Evolutionary conservation across 75 land plant genomes (phyloP), one percentile per base, ranked within the genome.

Genomic region (Pinus taeda): DNA sequence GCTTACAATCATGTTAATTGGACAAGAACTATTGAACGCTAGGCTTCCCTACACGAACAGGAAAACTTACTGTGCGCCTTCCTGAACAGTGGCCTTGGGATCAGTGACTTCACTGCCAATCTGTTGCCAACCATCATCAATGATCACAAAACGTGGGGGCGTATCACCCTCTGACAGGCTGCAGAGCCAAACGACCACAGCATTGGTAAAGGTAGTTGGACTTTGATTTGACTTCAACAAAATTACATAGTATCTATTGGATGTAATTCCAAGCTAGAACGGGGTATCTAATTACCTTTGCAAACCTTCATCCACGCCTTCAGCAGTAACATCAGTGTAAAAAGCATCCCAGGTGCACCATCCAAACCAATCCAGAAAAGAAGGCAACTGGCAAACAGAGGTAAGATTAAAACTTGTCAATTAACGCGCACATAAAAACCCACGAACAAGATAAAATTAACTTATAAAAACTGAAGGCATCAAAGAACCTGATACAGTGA

Each of bases 341-440:
- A 97, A 97, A 24, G 99, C 99, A 89, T 97, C 96, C 99, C 95
- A 97, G 14, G 99, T 97, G 85, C 99, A 97, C 99, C 99, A 97
- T 17, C 99, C 99, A 80, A 97, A 97, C 95, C 97, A 97, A 79
- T 97, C 95, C 61, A 96, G 78, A 72, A 94, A 90, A 39, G 93
- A 91, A 55, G 99, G 98, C 77, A 88, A 67, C 98, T 85, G 75
- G 29, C 17, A 74, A 18, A 57, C 0, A 21, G 57, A 74, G 2
- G 2, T 17, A 33, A n/a, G 8, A 74, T 24, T 74, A 21, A n/a
- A 26, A 22, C 17, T 53, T 2, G 33, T 74, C 75, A 59, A 9
- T 7, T 59, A 24, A 64, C 14, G 39, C 15, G 17, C 15, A 13
- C 67, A 15, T 30, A 12, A 64, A 64, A 64, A 4, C n/a, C 12